These are phyloP conservation scores for Lenzites betulinus DNA, from an alignment of 768 basidiomycete species.

Conservation along the genomic window DNA sequence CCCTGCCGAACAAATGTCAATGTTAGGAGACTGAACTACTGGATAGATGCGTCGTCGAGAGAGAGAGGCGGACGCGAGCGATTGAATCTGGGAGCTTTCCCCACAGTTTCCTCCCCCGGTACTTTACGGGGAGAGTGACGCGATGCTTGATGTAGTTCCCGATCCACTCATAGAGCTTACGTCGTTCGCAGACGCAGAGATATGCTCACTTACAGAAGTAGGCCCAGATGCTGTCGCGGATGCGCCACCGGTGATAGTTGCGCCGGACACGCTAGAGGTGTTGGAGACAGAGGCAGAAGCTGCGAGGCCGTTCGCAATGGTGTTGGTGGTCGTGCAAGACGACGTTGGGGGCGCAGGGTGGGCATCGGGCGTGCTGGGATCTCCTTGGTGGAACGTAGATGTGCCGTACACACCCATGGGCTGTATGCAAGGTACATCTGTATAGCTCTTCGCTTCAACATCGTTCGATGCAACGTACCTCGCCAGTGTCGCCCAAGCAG, in stretches of 20 bases:
- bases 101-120: too few relatives aligned
- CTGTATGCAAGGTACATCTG: constrained; percentile 28
- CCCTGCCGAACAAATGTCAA: background rate
- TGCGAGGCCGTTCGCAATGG: constrained; percentile 48
- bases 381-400: constrained; percentile 69
- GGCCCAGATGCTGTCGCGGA: background rate
- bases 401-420: constrained; percentile 70
- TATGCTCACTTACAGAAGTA: background rate
- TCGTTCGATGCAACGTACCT: constrained; percentile 33
- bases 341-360: constrained; percentile 62
- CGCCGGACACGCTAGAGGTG: background rate
- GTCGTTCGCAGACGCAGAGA: constrained; percentile 1
- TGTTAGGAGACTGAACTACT: background rate
- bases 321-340: constrained; percentile 53
- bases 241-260: background rate
- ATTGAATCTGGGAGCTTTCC: background rate
- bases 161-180: background rate
- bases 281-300: background rate
- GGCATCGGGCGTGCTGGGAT: constrained; percentile 53
- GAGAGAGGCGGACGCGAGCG: background rate
- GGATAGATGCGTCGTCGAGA: too few relatives aligned
- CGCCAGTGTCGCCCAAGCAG: constrained; percentile 54
- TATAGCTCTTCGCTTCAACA: background rate
- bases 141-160: background rate
- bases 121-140: background rate